phyloP scores from a whole-genome alignment of 2,329 filamentous ascomycete genomes.

The Aspergillus hortae region DNA sequence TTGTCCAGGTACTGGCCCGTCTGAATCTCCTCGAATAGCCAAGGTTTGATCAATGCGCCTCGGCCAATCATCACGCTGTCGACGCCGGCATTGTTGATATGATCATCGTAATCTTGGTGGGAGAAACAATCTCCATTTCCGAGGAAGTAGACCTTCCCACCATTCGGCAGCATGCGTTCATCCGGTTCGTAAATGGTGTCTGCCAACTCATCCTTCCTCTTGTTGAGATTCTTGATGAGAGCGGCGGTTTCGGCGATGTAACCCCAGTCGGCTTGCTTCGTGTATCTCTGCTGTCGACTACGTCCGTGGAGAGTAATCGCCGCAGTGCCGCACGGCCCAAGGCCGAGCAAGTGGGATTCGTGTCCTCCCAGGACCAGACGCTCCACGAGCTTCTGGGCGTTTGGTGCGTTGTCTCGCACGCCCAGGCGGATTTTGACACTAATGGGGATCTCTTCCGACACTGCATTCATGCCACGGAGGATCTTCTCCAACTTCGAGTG shows the following conservation, averaged over 20 bases:
- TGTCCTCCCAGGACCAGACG: slow-evolving; percentile 75
- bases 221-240: slow-evolving; percentile 76
- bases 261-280: slow-evolving; percentile 84
- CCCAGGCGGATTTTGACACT: slow-evolving; percentile 94
- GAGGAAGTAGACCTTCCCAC: slow-evolving; percentile 79
- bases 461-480: slow-evolving; percentile 89
- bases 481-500: slow-evolving; percentile 90
- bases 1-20: slow-evolving; percentile 94
- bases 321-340: slow-evolving; percentile 77
- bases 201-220: slow-evolving; percentile 59
- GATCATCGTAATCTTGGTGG: slow-evolving; percentile 78
- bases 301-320: slow-evolving; percentile 95
- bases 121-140: slow-evolving; percentile 97
- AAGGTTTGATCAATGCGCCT: slow-evolving; percentile 93
- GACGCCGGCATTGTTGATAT: slow-evolving; percentile 73
- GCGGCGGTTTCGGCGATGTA: slow-evolving; percentile 90
- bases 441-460: slow-evolving; percentile 86
- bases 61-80: slow-evolving; percentile 98
- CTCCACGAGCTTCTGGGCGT: slow-evolving; percentile 75
- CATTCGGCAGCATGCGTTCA: slow-evolving; percentile 65
- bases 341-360: slow-evolving; percentile 64
- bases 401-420: slow-evolving; percentile 74
- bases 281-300: slow-evolving; percentile 91
- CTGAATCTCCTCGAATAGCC: slow-evolving; percentile 96
- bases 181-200: slow-evolving; percentile 81